Evolutionary conservation across 2,329 filamentous ascomycete genomes (phyloP), one percentile per base, ranked within the genome.

Genomic region (Aspergillus japonicus): DNA sequence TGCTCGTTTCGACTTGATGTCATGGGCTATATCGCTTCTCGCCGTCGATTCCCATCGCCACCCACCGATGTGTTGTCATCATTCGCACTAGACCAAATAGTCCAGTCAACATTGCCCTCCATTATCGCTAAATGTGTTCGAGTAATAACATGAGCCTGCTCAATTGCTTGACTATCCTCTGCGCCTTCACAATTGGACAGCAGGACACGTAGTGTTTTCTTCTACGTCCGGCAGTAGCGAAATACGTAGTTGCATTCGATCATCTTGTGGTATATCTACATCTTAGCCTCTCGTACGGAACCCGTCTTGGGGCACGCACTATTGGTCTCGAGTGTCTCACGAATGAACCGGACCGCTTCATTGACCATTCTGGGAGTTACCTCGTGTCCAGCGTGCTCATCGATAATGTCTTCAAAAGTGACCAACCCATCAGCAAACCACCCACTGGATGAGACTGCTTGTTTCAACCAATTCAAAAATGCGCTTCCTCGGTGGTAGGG

Each of bases 381-480:
- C 47, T 86, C 83, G 70, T 89, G 86, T 0, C 82, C 83, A 1
- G 83, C 84, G 6, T 78, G 80, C 4, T 83, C 78, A 65, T 84
- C 85, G 42, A 86, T 73, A 5, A 84, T 73, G 67, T 87, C 85
- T 62, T 86, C 81, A 12, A 88, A 73, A n/a, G 73, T 72, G 3
- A 86, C 73, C 1, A 76, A 78, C 14, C 81, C 75, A 51, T 85
- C 81, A 2, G 79, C 77, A 63, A 77, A 85, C 78, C 75, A 84
- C 57, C 81, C 71, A 53, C 68, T 67, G 10, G 74, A 70, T 0
- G 66, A 69, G 61, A 77, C 68, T 2, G 72, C 73, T 42, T 75
- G 74, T 71, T 86, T 86, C 63, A 88, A 74, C 75, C 82, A 85
- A 0, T 75, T 72, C 44, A 88, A 64, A 65, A 88, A 87, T 0